Base-by-base conservation (phyloP, 169 alveolate species). In the Cryptosporidium viatorum region DNA sequence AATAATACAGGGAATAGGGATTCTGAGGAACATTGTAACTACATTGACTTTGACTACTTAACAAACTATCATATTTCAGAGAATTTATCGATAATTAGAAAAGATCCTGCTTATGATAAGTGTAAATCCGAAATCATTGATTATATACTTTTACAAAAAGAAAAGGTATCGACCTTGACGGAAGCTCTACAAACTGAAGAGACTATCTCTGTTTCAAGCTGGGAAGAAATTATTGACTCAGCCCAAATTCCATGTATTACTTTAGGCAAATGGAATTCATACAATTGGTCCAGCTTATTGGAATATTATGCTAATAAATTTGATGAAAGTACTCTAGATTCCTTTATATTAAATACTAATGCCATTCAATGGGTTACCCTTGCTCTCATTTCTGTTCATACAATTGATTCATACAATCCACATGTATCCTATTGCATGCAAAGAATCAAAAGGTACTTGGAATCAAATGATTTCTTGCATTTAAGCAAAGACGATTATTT, bases 231-330 rank as follows among this genome's bases (percentile, higher is more conserved):
- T 21, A 16, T 62, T 39, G 14, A 37, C 12, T 65, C 65, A 8
- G 48, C 51, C 33, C 51, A 80, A 41, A 45, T 2, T 31, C 75
- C 89, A 14, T 43, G 39, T 23, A 45, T 80, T 23, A 14, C 74
- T 26, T 10, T 80, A 10, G 89, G 89, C 8, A 35, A 80, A n/a
- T 80, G 89, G 89, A 80, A 80, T 23, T 80, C 89, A 16, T 48
- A 60, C 21, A 80, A 80, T 41, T 80, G 89, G 89, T 80, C 70
- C 16, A 60, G 29, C 35, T 39, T 80, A 80, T 41, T 80, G 3
- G 89, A 80, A 65, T 73, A 73, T 35, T 73, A 55, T 58, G 62
- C 86, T 9, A 26, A 35, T 31, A 1, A 16, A 80, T 59, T 80
- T 29, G 21, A 45, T 1, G 69, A 80, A 65, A n/a, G 45, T 14